Base-by-base conservation (phyloP, 129 eudicot genomes). In the Pulicaria dysenterica region DNA sequence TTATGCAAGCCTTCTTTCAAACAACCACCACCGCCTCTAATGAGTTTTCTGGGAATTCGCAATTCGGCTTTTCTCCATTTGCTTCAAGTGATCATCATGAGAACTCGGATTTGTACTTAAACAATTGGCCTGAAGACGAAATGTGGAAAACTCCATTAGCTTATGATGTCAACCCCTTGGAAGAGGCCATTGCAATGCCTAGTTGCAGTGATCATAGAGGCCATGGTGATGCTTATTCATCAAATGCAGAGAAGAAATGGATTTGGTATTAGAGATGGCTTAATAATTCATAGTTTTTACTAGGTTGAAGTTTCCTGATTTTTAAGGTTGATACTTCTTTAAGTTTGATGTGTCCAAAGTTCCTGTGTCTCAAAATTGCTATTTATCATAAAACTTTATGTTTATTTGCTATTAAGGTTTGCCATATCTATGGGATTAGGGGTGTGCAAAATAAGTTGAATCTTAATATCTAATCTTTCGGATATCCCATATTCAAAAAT, bases 1-100 rank as follows among this genome's bases (percentile, higher is more conserved):
- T 87, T 50, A 87, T 87, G 80, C 83, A 62, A 44, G 51, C 75
- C 58, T 56, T 84, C 62, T 87, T 87, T 46, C 66, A 72, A 14
- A 63, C 72, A 37, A 63, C 64, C 57, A 24, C 57, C 49, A 19
- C 47, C 41, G 37, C 34, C 66, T 40, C 74, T 34, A 64, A 55
- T 41, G 58, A 78, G 54, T 19, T 64, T 4, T 44, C 15, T 6
- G 13, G 31, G 24, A 56, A 58, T 46, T 24, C 31, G 31, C 56
- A 6, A 0, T 40, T 31, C 19, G 72, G 64, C 6, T 49, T 63
- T 49, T 73, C 42, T 41, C 43, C 45, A 8, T 53, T 53, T 19
- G 53, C 66, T 65, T 64, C 65, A 19, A 50, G 57, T 64, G 38
- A 43, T 53, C 14, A 8, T 54, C 58, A 54, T 14, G 65, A 11